Evolutionary conservation across 148 eudicot species (phyloP).

Genomic region (Fallopia convolvulus): DNA sequence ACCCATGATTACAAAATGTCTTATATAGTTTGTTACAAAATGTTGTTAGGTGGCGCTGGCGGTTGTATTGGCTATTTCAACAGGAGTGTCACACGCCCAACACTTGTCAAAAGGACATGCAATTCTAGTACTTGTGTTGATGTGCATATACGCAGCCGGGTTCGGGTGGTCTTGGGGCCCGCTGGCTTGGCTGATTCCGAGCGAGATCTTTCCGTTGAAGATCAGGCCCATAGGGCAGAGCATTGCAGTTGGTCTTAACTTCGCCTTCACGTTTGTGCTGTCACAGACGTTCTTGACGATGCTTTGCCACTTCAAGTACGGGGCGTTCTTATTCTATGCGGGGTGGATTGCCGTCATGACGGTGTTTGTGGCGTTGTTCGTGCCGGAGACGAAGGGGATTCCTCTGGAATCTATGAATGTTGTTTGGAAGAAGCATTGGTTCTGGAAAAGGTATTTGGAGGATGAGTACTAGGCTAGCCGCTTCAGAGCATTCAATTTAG

Average conservation of each 20-base stretch:
- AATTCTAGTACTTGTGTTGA: conserved; percentile 30
- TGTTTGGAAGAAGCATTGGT: conserved; percentile 63
- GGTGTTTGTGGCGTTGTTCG: conserved; percentile 35
- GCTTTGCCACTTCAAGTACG: conserved; percentile 53
- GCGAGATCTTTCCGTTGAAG: conserved; percentile 52
- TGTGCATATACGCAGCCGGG: conserved; percentile 59
- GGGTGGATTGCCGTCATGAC: conserved; percentile 51
- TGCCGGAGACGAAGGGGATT: conserved; percentile 57
- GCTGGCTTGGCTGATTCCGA: conserved; percentile 46
- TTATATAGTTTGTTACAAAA: background rate
- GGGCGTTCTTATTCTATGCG: conserved; percentile 46
- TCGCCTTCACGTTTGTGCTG: conserved; percentile 41
- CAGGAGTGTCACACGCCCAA: conserved; percentile 37
- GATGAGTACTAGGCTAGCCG: background rate
- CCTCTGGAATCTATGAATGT: conserved; percentile 46
- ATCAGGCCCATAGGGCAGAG: conserved; percentile 48
- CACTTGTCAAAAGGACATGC: conserved; percentile 28
- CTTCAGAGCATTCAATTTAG: background rate
- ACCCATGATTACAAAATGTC: background rate
- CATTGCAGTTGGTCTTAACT: conserved; percentile 37
- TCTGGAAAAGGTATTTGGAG: conserved; percentile 33
- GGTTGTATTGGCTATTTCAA: conserved; percentile 24
- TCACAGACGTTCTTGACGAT: conserved; percentile 52
- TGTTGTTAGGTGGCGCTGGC: conserved; percentile 33
- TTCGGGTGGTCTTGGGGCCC: conserved; percentile 77